phyloP scores from a whole-genome alignment of 1,139 yeast species.

The Kurtzmaniella quercitrusa region DNA sequence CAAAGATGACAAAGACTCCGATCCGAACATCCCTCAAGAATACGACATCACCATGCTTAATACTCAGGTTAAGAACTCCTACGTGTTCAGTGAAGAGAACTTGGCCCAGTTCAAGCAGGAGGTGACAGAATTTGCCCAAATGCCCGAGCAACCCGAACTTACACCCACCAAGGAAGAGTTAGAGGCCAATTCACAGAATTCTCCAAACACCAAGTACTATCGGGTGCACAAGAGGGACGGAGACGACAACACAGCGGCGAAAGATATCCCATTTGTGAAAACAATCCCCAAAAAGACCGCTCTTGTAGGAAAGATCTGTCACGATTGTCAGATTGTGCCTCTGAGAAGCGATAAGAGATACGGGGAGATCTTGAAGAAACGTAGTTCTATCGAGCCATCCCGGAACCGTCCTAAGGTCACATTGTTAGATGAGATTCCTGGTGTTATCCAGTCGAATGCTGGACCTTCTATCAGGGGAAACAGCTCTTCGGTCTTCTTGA shows the following conservation, averaged over 20 bases:
- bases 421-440: conserved; percentile 76
- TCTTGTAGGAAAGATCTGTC: conserved; percentile 80
- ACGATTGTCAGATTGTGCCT: conserved; percentile 88
- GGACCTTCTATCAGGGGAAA: conserved; percentile 76
- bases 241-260: conserved; percentile 12
- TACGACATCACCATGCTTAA: conserved; percentile 78
- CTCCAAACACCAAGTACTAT: conserved; percentile 21
- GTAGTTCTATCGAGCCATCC: conserved; percentile 47
- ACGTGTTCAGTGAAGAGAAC: conserved; percentile 87
- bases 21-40: conserved; percentile 62
- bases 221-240: conserved; percentile 22
- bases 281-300: conserved; percentile 85
- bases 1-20: conserved; percentile 25
- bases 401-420: conserved; percentile 68
- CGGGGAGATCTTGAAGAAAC: conserved; percentile 36
- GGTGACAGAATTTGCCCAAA: conserved; percentile 43
- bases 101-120: conserved; percentile 63
- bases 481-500: conserved; percentile 58
- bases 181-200: conserved; percentile 13
- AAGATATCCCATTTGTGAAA: conserved; percentile 67
- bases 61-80: conserved; percentile 77
- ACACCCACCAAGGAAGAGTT: conserved; percentile 32
- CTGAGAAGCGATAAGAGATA: conserved; percentile 69
- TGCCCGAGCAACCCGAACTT: conserved; percentile 46
- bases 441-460: conserved; percentile 79